These are phyloP conservation scores for Penicillium cataractarum DNA, from an alignment of 495 filamentous ascomycete genomes.

Conservation along the genomic window DNA sequence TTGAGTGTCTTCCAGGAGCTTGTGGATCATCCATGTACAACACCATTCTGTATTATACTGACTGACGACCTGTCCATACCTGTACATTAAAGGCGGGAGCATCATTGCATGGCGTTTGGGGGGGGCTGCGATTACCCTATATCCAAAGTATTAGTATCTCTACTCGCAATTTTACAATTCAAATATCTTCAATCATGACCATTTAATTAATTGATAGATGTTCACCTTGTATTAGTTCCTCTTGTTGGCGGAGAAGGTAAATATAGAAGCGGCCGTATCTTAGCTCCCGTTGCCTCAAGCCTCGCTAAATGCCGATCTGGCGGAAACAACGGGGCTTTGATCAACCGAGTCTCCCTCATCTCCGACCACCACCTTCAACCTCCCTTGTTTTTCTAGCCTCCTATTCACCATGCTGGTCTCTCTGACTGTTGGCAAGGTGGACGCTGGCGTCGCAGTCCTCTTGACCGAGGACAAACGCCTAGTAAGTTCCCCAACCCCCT, in stretches of 20 bases:
- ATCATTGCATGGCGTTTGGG: conserved; percentile 25
- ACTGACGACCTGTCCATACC: conserved; percentile 4
- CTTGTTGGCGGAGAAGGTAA: conserved; percentile 12
- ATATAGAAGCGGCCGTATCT: conserved; percentile 22
- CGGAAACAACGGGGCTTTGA: conserved; percentile 30
- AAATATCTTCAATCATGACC: background rate
- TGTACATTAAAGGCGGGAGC: conserved; percentile 22
- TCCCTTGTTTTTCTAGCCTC: background rate
- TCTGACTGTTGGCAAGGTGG: conserved; percentile 98
- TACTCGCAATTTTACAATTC: conserved; percentile 4
- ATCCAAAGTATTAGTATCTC: conserved; percentile 13
- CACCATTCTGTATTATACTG: conserved; percentile 22
- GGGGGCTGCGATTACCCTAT: conserved; percentile 7
- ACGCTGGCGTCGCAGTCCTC: conserved; percentile 95
- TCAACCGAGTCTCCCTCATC: conserved; percentile 17
- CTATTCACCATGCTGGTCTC: conserved; percentile 81
- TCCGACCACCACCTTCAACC: conserved; percentile 20
- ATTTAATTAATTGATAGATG: background rate
- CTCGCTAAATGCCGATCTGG: conserved; percentile 42
- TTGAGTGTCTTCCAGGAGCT: background rate
- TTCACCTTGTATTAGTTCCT: background rate
- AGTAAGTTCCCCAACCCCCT: conserved; percentile 59
- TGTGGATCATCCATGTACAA: background rate
- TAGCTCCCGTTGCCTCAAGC: conserved; percentile 25
- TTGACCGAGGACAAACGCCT: conserved; percentile 96